These are phyloP conservation scores for Edaphochlamys debaryana DNA, from an alignment of 139 green algal species.

Conservation along the genomic window DNA sequence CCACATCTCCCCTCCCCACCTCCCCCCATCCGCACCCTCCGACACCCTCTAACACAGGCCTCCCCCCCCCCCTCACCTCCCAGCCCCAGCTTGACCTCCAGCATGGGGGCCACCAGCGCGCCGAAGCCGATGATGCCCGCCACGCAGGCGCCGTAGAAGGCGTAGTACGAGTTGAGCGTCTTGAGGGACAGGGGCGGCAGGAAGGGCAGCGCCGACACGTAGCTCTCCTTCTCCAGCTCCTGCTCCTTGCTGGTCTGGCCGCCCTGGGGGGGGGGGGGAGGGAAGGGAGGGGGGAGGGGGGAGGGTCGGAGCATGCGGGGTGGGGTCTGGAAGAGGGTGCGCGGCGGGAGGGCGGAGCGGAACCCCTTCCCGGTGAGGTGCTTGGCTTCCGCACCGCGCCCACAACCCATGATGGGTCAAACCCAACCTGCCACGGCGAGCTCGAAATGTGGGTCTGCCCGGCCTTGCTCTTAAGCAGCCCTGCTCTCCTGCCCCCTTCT, in stretches of 20 bases:
- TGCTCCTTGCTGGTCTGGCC: conserved; percentile 50
- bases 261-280: neutral
- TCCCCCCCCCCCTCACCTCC: conserved; percentile 82
- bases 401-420: too few relatives aligned
- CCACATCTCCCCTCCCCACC: too few relatives aligned
- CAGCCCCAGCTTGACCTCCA: conserved; percentile 94
- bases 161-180: conserved; percentile 89
- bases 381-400: too few relatives aligned
- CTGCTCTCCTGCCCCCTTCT: too few relatives aligned
- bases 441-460: too few relatives aligned
- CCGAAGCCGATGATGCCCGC: conserved; percentile 92
- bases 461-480: too few relatives aligned
- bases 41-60: too few relatives aligned
- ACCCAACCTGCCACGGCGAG: too few relatives aligned
- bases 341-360: too few relatives aligned
- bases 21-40: too few relatives aligned
- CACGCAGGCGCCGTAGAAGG: conserved; percentile 79
- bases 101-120: conserved; percentile 86
- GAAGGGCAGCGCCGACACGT: conserved; percentile 84
- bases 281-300: neutral
- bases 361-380: too few relatives aligned
- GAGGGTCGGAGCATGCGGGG: neutral
- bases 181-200: conserved; percentile 88
- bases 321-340: neutral
- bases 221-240: conserved; percentile 73